Conservation (phyloP, 225 moss, liverwort and hornwort species). For the Lunularia cruciata region DNA sequence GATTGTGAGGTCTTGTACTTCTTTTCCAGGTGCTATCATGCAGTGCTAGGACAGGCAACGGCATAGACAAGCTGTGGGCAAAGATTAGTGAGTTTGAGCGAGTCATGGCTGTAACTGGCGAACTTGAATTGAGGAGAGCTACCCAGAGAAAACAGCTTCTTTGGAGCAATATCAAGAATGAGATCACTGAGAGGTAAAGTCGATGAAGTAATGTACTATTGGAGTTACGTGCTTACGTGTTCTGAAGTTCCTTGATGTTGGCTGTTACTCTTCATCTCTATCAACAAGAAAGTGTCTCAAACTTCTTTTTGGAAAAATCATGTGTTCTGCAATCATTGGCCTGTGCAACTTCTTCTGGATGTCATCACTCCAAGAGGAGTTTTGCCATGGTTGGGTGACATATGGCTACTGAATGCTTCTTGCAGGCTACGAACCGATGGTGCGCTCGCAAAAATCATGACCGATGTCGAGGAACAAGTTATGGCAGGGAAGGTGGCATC, state of each 20-base stretch:
- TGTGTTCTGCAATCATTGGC: too few relatives aligned
- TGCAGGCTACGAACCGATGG: constrained; percentile 33
- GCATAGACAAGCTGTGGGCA: constrained; percentile 19
- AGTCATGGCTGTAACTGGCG: constrained; percentile 24
- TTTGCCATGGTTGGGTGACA: too few relatives aligned
- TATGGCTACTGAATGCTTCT: too few relatives aligned
- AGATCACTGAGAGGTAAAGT: constrained; percentile 33
- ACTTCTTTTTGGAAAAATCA: too few relatives aligned
- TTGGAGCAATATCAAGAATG: constrained; percentile 41
- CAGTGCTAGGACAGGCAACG: constrained; percentile 31
- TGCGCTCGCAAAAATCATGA: constrained; percentile 24
- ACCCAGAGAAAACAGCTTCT: constrained; percentile 31
- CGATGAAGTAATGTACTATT: too few relatives aligned
- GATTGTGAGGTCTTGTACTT: not conserved
- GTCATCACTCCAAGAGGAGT: too few relatives aligned
- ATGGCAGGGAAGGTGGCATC: constrained; percentile 35
- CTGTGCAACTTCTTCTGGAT: too few relatives aligned
- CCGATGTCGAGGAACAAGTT: constrained; percentile 38
- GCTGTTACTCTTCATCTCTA: too few relatives aligned
- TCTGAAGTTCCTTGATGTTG: too few relatives aligned
- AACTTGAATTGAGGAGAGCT: constrained; percentile 21
- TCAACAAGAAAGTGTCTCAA: too few relatives aligned
- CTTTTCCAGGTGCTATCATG: constrained; percentile 32
- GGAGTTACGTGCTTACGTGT: too few relatives aligned
- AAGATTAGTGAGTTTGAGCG: constrained; percentile 32